Base-by-base conservation (phyloP, 2,329 filamentous ascomycete genomes). In the Colletotrichum sp. region DNA sequence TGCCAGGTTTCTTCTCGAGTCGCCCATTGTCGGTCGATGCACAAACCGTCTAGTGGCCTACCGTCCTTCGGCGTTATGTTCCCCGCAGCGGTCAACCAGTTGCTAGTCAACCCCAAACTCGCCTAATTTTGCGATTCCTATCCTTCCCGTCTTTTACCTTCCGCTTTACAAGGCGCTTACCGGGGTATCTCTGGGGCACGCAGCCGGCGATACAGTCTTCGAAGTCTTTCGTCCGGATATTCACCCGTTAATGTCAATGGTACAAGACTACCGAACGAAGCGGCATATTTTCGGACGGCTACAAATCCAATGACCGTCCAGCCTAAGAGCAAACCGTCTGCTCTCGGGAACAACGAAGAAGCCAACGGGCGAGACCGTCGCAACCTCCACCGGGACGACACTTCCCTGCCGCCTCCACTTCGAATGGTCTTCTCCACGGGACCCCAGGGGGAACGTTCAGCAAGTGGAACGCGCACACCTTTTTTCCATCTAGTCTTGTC, bases 371-470 rank as follows among this genome's bases (percentile, higher is more conserved):
- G 64, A 73, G 73, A 73, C 70, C 70, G 59, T 60, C 48, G 24
- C 34, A 55, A 72, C 48, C 63, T 73, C 70, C 70, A 69, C 70
- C 68, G 32, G 30, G 48, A 64, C 21, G 30, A 60, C 34, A 52
- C 73, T 59, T 69, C 73, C 73, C 48, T 73, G 64, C 18, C 21
- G n/a, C n/a, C 69, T 57, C 73, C 70, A 73, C 64, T 52, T 69
- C 43, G 30, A 34, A 24, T 48, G 36, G 48, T 26, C 43, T 68
- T 75, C 73, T 73, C 64, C 73, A 75, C 59, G 28, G 70, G 21
- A 73, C 70, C 73, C 73, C 63, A 72, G 63, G 72, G 57, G 69
- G 63, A 63, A 68, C 70, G 34, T 74, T 43, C 28, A 69, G n/a
- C 28, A 18, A 68, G 71, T 68, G 70, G 64, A 64, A 75, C 65